Base-by-base conservation (phyloP, 352 stramenopile species). In the Globisporangium takayamanum region DNA sequence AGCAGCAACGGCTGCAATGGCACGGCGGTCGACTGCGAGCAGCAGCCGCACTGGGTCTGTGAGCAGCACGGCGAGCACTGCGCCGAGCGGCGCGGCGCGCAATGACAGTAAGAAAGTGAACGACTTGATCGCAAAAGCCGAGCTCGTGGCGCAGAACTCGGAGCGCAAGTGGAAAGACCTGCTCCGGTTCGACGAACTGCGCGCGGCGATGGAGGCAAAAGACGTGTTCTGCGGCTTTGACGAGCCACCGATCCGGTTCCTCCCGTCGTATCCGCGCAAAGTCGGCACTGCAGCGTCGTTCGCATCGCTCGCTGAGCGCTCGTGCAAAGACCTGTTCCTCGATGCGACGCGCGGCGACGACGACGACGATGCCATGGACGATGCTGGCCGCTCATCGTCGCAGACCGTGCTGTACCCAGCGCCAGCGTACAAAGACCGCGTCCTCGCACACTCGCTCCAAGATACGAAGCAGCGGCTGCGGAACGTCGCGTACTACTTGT, bases 201-300 rank as follows among this genome's bases (percentile, higher is more conserved):
- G 73, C 11, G 74, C 72, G 3, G 80, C 76, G 2, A 85, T 95
- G 11, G 83, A 93, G 47, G 75, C 74, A 0, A 93, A 93, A 36
- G 85, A 95, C 52, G 76, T 91, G 12, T 88, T 95, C n/a, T 91
- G 78, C 52, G 85, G 85, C 0, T 95, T 95, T 52, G 79, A 93
- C 58, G 83, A 95, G 39, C 81, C 85, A 37, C 55, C 70, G 0
- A 93, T 95, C 50, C 60, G 59, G 4, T 95, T 95, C 50, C 37
- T 93, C 20, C 85, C 85, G 12, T 84, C 83, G 0, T 93, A 78
- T 51, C 85, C 85, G 39, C 79, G 85, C 12, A 76, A 80, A 49
- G 63, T 88, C 20, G 83, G 78, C 11, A 62, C 67, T 0, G 66
- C 69, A 15, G 85, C 80, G 22, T 73, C 75, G 14, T 94, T 89